These are phyloP conservation scores for Nepenthes mirabilis DNA, from an alignment of 148 eudicot genomes.

Conservation along the genomic window DNA sequence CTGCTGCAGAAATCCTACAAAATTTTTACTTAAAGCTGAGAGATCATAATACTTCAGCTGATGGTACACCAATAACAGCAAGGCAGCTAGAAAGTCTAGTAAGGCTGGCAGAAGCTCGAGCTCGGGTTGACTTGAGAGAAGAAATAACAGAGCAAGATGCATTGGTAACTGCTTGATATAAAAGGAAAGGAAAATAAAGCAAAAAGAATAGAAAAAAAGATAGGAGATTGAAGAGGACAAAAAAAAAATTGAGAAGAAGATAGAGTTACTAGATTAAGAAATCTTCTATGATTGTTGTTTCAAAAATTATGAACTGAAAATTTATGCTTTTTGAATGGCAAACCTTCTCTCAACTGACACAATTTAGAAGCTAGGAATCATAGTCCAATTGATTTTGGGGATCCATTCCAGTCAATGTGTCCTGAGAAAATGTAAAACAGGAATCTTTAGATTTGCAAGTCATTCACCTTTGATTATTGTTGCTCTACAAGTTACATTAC, in stretches of 20 bases:
- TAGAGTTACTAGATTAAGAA: too few species aligned
- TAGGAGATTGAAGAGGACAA: neutral
- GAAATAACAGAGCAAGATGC: slow-evolving; percentile 90
- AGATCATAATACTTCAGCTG: slow-evolving; percentile 84
- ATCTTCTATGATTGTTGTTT: too few species aligned
- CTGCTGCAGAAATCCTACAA: slow-evolving; percentile 90
- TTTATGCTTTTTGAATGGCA: too few species aligned
- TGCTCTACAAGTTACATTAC: too few species aligned
- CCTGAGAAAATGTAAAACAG: too few species aligned
- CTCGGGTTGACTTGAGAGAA: slow-evolving; percentile 82
- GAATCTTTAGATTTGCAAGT: too few species aligned
- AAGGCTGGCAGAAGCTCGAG: slow-evolving; percentile 94
- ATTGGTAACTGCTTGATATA: slow-evolving; percentile 35
- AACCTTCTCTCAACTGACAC: too few species aligned
- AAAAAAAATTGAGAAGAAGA: neutral
- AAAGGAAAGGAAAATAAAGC: neutral
- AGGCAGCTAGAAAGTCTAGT: slow-evolving; percentile 95
- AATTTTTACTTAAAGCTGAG: slow-evolving; percentile 73
- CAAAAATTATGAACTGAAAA: too few species aligned
- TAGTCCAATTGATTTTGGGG: too few species aligned
- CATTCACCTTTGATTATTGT: too few species aligned
- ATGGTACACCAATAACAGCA: slow-evolving; percentile 98
- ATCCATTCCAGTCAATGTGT: too few species aligned
- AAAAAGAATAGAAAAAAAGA: neutral
- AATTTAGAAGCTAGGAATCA: too few species aligned